Evolutionary conservation across 169 alveolate genomes (phyloP).

Genomic region (Amoebophrya sp.): DNA sequence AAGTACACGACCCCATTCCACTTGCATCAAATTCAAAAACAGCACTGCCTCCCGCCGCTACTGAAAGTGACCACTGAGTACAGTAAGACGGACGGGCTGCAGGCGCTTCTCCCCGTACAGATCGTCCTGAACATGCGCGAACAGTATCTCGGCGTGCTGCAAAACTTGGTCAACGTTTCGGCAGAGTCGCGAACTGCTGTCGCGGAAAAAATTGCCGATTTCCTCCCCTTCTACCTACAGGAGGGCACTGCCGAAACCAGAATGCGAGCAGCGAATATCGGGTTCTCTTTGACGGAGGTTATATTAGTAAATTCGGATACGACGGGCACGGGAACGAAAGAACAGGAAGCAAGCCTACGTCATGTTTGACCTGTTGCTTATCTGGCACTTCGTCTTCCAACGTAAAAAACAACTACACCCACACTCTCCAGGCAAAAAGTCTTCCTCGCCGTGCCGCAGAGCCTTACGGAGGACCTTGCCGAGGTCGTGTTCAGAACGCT

Average conservation of each 20-base stretch:
- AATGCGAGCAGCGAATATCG: neutral
- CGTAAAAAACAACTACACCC: too few relatives aligned
- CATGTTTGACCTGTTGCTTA: too few relatives aligned
- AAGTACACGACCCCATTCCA: too few relatives aligned
- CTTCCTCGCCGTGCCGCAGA: neutral
- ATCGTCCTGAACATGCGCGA: neutral
- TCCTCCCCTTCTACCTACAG: neutral
- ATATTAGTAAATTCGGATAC: too few relatives aligned
- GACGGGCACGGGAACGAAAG: too few relatives aligned
- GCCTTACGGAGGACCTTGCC: neutral
- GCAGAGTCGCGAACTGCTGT: neutral
- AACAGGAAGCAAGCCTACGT: too few relatives aligned
- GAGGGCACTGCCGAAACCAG: neutral
- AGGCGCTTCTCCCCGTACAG: neutral
- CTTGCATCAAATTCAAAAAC: too few relatives aligned
- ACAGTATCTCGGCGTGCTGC: neutral
- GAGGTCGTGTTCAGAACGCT: neutral
- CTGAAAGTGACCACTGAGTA: neutral
- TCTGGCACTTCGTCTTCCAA: too few relatives aligned
- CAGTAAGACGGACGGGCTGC: neutral
- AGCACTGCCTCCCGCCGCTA: neutral
- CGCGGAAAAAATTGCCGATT: neutral
- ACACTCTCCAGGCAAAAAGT: neutral
- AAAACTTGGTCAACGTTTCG: neutral
- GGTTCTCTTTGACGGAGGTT: too few relatives aligned